Evolutionary conservation across 306 rosid genomes (phyloP), one percentile per base, ranked within the genome.

Genomic region (Acmispon strigosus): DNA sequence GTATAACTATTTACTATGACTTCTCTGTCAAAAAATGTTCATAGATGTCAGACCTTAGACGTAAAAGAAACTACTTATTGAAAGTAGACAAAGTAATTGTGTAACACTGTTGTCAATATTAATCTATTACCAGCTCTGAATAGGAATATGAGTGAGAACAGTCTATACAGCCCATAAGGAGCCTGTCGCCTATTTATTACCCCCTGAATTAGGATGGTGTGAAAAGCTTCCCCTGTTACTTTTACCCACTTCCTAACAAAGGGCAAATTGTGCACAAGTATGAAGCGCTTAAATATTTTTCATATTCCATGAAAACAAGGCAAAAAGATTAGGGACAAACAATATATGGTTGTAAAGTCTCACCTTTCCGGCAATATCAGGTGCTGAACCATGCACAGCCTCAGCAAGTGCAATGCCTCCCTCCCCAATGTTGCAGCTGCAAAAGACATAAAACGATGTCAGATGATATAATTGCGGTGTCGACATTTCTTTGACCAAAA

Each of bases 301-400:
- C 22, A 62, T 16, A 19, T 41, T 65, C 12, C 47, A 48, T 54
- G 44, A 44, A 47, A 22, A 39, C 73, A 59, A 15, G 5, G 70
- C 24, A 10, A n/a, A 45, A 71, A 17, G 17, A 42, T 7, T 58
- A 7, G 39, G 58, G 41, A 41, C 64, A 76, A 20, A 66, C 11
- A 7, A 63, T 13, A 56, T 6, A 34, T 60, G 50, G 48, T 76
- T 45, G n/a, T 55, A 48, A 36, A 12, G 53, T 36, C 77, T 89
- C 68, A 95, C 99, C 99, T 84, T 91, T 87, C 99, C 99, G 45
- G 99, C 99, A 76, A 95, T 95, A 84, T 95, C 99, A 68, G 99
- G 99, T 54, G 99, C 99, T 19, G 99, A 95, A 85, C 99, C 99
- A 76, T 95, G 99, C 50, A 95, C 99, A 76, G 99, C 99, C 86